A percentile compares a stretch with the other conserved stretches of the same genome.
Conservation (phyloP, 2,329 filamentous ascomycete species). For the Cadophora sp. region DNA sequence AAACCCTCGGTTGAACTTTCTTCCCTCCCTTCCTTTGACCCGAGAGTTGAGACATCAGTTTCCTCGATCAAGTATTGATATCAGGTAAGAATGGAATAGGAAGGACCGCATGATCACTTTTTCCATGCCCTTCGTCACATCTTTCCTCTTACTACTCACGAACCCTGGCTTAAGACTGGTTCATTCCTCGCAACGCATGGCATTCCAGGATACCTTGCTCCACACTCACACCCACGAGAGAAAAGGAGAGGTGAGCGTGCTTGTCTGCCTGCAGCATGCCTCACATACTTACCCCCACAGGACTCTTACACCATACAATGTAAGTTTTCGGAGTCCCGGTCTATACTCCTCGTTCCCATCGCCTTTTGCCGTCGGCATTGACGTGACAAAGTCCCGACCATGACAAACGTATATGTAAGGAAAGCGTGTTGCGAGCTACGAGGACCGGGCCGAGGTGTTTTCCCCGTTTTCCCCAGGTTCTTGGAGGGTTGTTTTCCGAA, state of each 20-base stretch:
- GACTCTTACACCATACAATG: no score
- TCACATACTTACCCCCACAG: no score
- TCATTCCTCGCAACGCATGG: background rate
- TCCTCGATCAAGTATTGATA: background rate
- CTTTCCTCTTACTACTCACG: background rate
- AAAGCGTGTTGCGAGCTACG: background rate
- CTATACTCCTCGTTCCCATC: background rate
- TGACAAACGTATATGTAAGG: background rate
- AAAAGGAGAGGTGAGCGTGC: no score
- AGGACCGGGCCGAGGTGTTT: background rate
- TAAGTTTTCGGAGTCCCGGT: background rate
- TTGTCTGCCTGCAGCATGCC: no score
- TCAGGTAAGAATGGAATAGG: background rate
- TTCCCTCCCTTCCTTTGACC: background rate
- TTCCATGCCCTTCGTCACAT: background rate
- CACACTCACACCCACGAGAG: background rate
- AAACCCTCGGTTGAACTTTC: background rate
- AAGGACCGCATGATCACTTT: background rate
- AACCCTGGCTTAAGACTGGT: background rate
- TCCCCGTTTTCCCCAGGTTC: background rate
- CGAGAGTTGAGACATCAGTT: background rate
- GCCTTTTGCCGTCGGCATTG: constrained; percentile 15
- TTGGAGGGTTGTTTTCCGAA: background rate
- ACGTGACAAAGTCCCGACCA: background rate
- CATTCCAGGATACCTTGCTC: background rate